These are phyloP conservation scores for Platanus orientalis DNA, from an alignment of 164 flowering plant genomes.

Conservation along the genomic window DNA sequence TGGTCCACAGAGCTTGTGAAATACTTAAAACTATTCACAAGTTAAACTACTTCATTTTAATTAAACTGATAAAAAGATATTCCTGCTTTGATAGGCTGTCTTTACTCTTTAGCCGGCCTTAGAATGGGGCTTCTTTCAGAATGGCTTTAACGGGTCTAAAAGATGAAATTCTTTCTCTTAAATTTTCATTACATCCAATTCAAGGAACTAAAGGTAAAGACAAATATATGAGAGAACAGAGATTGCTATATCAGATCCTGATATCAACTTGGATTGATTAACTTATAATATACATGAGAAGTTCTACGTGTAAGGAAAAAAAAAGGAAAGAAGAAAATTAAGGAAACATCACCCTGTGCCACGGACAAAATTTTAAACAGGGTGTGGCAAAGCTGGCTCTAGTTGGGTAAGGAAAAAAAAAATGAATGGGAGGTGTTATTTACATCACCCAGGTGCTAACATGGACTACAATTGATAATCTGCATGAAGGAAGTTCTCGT, in stretches of 20 bases:
- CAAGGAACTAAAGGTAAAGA: no score
- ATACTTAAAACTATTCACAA: no score
- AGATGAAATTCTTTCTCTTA: no score
- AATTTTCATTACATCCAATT: no score
- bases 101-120: no score
- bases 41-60: no score
- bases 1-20: no score
- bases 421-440: slow-evolving; percentile 13
- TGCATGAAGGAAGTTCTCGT: slow-evolving; percentile 45
- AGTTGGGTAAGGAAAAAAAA: background rate
- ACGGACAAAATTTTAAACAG: background rate
- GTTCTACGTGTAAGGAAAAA: background rate
- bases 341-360: background rate
- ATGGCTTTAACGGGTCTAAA: no score
- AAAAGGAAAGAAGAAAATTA: background rate
- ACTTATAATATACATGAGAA: slow-evolving; percentile 6
- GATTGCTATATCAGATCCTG: background rate
- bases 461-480: slow-evolving; percentile 26
- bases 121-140: no score
- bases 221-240: no score
- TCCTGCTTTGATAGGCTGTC: no score
- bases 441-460: slow-evolving; percentile 15
- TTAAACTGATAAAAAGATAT: no score
- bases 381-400: background rate
- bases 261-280: slow-evolving; percentile 6